Base-by-base conservation (phyloP, 2,329 filamentous ascomycete genomes). In the Aspergillus sp. region DNA sequence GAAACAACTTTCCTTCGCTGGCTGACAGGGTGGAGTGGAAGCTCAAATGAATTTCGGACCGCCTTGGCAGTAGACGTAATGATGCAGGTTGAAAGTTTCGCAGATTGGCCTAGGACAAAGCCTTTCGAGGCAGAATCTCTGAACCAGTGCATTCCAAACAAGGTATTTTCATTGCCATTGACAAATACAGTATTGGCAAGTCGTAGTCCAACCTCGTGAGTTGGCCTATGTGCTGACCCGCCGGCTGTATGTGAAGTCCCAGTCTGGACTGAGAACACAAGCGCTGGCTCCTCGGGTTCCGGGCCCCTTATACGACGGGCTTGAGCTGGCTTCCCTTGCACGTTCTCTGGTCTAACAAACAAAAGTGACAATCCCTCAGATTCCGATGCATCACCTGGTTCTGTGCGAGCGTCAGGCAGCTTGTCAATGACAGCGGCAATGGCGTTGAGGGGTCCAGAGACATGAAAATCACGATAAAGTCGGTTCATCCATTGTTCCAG, bases 101-200 rank as follows among this genome's bases (percentile, higher is more conserved):
- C 26, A 6, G 43, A 48, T 14, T 48, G 40, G 15, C 53, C 42
- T 31, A 58, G 25, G 5, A 29, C 28, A 33, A 55, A 51, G 15
- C 33, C 47, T 3, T 42, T 40, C 13, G 37, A 33, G 10, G 39
- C 24, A 11, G 44, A 14, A 34, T 52, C 39, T 34, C 48, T 47
- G 28, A 34, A 15, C 59, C 60, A 64, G 12, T 48, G 52, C 38
- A 55, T 55, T 19, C 53, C 57, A 22, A 58, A 36, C 8, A 64
- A 48, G 1, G 61, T 64, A 16, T 51, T 54, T 30, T 62, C 56
- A n/a, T 53, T 58, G 7, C 60, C 60, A 36, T 63, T 63, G 22
- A 58, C 31, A 26, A 64, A 64, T 7, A 64, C 44, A 1, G 61
- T 64, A 28, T 63, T 60, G 20, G 60, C 57, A 15, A 63, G 51